phyloP scores from a whole-genome alignment of 2,329 filamentous ascomycete genomes.

The Ilyonectria mors-panacis region DNA sequence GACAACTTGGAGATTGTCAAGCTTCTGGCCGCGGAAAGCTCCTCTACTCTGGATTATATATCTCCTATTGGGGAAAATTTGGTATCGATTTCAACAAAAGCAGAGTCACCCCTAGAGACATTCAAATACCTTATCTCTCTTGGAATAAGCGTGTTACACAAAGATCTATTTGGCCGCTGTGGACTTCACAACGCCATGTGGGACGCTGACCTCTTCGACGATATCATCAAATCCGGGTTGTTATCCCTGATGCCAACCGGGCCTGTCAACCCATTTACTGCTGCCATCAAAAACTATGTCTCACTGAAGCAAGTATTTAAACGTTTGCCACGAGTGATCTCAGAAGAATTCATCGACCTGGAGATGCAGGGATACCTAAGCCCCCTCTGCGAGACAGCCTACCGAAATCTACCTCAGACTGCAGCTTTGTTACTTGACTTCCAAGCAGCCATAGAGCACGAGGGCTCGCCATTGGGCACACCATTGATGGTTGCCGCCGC shows the following conservation, averaged over 20 bases:
- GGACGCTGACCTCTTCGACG: background rate
- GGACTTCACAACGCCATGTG: background rate
- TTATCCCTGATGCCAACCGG: background rate
- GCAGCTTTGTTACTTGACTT: background rate
- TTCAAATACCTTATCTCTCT: conserved; percentile 4
- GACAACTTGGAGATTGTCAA: conserved; percentile 5
- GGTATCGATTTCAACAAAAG: background rate
- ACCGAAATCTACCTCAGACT: background rate
- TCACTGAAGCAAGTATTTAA: background rate
- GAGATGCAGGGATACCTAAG: background rate
- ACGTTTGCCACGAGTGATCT: background rate
- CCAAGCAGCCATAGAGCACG: conserved; percentile 1
- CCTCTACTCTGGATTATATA: background rate
- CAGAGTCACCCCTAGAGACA: background rate
- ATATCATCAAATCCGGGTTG: background rate
- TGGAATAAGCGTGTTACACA: background rate
- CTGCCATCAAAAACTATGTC: background rate
- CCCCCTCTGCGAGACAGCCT: background rate
- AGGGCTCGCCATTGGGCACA: conserved; percentile 7
- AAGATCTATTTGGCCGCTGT: background rate
- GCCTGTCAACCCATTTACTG: background rate
- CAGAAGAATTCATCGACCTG: background rate
- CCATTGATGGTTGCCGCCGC: conserved; percentile 1
- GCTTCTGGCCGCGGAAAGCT: conserved; percentile 1
- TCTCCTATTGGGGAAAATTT: background rate